Evolutionary conservation across 805 yeast genomes (phyloP), one percentile per base, ranked within the genome.

Genomic region (Hanseniaspora guilliermondii): DNA sequence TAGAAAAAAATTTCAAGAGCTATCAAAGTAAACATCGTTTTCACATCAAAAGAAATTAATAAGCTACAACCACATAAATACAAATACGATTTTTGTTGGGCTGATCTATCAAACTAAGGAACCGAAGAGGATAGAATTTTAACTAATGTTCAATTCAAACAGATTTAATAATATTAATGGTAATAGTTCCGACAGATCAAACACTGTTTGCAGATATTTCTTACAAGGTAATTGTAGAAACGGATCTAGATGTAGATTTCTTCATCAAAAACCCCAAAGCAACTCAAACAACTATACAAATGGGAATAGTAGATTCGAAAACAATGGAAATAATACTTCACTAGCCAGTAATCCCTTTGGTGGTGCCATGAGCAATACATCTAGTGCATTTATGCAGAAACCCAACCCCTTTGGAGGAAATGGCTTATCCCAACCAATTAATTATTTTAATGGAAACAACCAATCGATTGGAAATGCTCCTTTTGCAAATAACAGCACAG

Each of bases 211-310:
- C 59, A 73, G 67, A 55, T 76, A 62, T 57, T 76, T 62, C 56
- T 73, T 69, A 53, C 71, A 70, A 55, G 75, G 74, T 46, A 58
- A 58, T 50, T 76, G 81, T 58, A 64, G 65, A 21, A 70, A 68
- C 27, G 80, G 80, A 0, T 63, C 61, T 40, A 64, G 64, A 25
- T 76, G 80, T 58, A 66, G 64, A 14, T 75, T 67, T 58, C 70
- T 74, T 1, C 81, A 77, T 59, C 40, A 22, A 17, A 21, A 38
- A 11, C 45, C 62, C 36, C 58, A 63, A 8, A 60, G 58, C 41
- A 59, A 54, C 42, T 12, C 36, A 30, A 40, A 46, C 7, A 60
- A 58, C 39, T 37, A 36, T 22, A 25, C 38, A 32, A 35, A 22
- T 35, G 33, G 39, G 47, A 56, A 37, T 14, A 46, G 30, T 17